Evolutionary conservation across 148 eudicot species (phyloP), one percentile per base, ranked within the genome.

Genomic region (Salicornia ramosissima): DNA sequence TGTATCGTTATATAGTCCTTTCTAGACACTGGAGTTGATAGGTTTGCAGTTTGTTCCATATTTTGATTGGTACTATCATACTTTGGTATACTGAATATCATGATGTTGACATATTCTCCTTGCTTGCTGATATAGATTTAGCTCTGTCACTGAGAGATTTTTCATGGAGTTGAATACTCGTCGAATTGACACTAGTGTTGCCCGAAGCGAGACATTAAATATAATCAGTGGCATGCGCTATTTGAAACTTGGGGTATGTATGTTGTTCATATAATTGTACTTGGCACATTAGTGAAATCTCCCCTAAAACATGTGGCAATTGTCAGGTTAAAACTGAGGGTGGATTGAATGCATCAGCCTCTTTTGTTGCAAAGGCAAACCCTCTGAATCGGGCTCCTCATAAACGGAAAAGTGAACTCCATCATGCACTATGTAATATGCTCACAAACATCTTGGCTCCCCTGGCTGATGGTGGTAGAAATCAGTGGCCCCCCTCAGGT

Each of bases 141-240:
- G 99, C 76, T 92, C 96, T 21, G 97, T 90, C 56, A 94, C 99
- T n/a, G 99, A 94, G 75, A 92, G 99, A n/a, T 94, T 88, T 82
- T 94, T 94, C 86, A 86, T 90, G 99, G 99, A 94, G 80, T 87
- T 94, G 75, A 88, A 94, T 77, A 83, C 96, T 62, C 99, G 99
- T 53, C 91, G 99, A 60, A 83, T 94, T 70, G 99, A 94, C 83
- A 83, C 93, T 64, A 88, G 83, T 81, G 88, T 79, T 78, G 93
- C 93, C 67, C 85, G 99, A 73, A 89, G 91, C 58, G 99, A 94
- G 83, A 88, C 99, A 30, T 90, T 94, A 57, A 90, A 89, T 77
- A 90, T 94, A 80, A 89, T 94, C 69, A 87, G 92, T 80, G 99
- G 99, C 62, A 90, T 90, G 97, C 96, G 99, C 26, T 90, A 94